phyloP scores from a whole-genome alignment of 2,329 filamentous ascomycete species.

The Nothomitra cinnamomea region DNA sequence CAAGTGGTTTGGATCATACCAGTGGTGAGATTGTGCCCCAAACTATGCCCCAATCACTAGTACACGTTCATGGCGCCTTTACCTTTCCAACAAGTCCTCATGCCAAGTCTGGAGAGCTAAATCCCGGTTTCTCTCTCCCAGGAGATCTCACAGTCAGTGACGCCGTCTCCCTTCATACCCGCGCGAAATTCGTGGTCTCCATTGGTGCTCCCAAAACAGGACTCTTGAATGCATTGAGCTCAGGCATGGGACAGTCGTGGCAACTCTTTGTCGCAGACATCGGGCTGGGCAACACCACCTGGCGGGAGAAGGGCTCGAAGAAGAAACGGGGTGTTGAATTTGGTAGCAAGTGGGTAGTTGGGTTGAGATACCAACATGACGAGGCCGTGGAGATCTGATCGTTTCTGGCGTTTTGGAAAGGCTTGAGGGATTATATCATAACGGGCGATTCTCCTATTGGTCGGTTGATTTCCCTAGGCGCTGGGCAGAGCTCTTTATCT shows the following conservation, averaged over 20 bases:
- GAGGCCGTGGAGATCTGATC: conserved; percentile 1
- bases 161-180: conserved; percentile 61
- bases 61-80: background rate
- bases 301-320: conserved; percentile 69
- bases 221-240: conserved; percentile 57
- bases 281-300: conserved; percentile 65
- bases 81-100: too few species aligned
- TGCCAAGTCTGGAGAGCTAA: too few species aligned
- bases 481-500: too few species aligned
- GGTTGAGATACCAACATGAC: conserved; percentile 34
- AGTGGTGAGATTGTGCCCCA: conserved; percentile 46
- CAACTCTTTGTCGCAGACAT: conserved; percentile 73
- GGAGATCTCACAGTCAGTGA: conserved; percentile 44
- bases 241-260: conserved; percentile 44
- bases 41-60: background rate
- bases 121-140: conserved; percentile 10
- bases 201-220: conserved; percentile 79
- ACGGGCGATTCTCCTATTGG: too few species aligned
- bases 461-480: too few species aligned
- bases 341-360: conserved; percentile 69
- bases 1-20: conserved; percentile 70
- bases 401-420: background rate
- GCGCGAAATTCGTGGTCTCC: conserved; percentile 66
- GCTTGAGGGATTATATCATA: background rate
- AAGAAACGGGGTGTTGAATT: conserved; percentile 77